Evolutionary conservation across 2,329 filamentous ascomycete species (phyloP).

Genomic region (Fusarium duplospermum): DNA sequence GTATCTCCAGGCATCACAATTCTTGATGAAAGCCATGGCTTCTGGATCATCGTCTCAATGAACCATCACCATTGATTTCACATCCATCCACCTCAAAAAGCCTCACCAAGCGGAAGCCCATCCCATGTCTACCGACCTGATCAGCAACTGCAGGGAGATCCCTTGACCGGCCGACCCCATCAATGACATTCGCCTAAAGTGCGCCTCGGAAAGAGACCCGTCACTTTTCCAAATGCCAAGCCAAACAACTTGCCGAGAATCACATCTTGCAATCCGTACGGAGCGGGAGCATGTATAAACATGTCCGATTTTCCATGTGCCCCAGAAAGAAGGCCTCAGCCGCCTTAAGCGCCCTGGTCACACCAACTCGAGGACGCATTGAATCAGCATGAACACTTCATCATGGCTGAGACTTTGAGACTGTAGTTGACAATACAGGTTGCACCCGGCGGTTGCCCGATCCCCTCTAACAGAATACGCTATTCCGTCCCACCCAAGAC

Average conservation of each 20-base stretch:
- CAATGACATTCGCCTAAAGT: constrained; percentile 11
- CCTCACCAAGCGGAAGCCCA: neutral
- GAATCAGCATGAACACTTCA: constrained; percentile 1
- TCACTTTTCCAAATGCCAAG: constrained; percentile 18
- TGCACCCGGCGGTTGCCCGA: neutral
- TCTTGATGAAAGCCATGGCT: neutral
- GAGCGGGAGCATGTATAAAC: neutral
- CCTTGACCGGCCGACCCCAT: neutral
- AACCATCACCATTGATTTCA: neutral
- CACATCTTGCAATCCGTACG: neutral
- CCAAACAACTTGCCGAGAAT: neutral
- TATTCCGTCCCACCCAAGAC: neutral
- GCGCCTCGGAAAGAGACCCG: constrained; percentile 7
- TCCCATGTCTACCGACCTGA: neutral
- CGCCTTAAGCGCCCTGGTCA: constrained; percentile 16
- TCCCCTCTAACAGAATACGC: neutral
- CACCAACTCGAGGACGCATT: constrained; percentile 4
- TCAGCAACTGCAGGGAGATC: neutral
- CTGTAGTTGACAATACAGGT: neutral
- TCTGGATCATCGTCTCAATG: neutral
- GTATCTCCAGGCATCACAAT: constrained; percentile 20
- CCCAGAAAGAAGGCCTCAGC: constrained; percentile 3
- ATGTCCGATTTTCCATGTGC: neutral
- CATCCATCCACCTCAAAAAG: neutral
- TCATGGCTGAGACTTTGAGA: neutral